Evolutionary conservation across 1,284 basidiomycete genomes (phyloP), one percentile per base, ranked within the genome.

Genomic region (Leccinum variabile): DNA sequence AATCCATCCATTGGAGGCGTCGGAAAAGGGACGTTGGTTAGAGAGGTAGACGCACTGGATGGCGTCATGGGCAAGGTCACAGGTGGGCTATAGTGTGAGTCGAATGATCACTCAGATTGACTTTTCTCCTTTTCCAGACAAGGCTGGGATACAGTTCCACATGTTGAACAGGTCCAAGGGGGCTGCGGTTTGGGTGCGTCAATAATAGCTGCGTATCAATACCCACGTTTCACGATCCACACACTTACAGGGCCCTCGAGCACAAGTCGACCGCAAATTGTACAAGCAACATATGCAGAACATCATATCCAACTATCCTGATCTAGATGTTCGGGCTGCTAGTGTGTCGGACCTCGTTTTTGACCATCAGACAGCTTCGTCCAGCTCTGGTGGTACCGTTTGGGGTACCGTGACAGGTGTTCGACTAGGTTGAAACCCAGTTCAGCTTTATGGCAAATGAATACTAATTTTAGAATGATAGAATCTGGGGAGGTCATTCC

Each of bases 1-100:
- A 96, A 97, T 73, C 94, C 94, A 3, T 92, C 90, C 1, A 89
- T 94, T 65, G 93, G 90, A 5, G 90, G 94, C 25, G 89, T 97
- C 8, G 94, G 94, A 3, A 96, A 97, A 75, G 94, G 94, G 10
- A 95, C 90, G 0, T 80, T 97, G 33, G 91, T 96, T 22, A 82
- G 90, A 54, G 94, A 97, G 74, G 87, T 96, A 2, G 94, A 97
- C 72, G 94, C 94, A 10, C 78, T 96, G 53, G 93, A 92, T 67
- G 93, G 93, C 1, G 73, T 94, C 8, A 93, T 92, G 80, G 92
- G 88, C 2, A 76, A 79, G 33, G 84, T 92, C 33, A 83, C 91
- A 65, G 91, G 91, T 90, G 66, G 59, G 82, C 72, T 14, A 25
- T 30, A 30, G 25, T 55, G 57, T 33, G 16, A 8, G 16, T 50